These are phyloP conservation scores for Sporothrix variecibatus DNA, from an alignment of 2,329 filamentous ascomycete species.

Conservation along the genomic window DNA sequence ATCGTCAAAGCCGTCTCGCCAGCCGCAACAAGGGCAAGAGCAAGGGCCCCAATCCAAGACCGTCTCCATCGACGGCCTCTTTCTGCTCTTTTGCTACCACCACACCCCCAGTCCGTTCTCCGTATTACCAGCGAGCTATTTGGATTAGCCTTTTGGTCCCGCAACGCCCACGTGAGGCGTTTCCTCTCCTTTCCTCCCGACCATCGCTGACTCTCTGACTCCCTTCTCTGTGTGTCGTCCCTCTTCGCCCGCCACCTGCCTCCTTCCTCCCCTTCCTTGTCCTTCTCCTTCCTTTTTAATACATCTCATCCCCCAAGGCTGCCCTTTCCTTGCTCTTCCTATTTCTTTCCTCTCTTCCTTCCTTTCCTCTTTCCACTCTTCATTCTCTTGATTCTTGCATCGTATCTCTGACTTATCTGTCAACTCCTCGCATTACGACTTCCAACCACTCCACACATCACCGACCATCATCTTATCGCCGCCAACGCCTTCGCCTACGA, in stretches of 20 bases:
- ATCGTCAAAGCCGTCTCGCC: slow-evolving; percentile 4
- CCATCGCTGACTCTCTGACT: slow-evolving; percentile 20
- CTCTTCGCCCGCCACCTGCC: not conserved
- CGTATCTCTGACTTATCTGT: not conserved
- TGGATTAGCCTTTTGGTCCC: slow-evolving; percentile 20
- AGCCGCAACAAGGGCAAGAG: not conserved
- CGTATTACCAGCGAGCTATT: slow-evolving; percentile 20
- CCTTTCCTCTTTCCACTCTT: not conserved
- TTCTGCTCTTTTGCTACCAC: not conserved
- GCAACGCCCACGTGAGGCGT: slow-evolving; percentile 23
- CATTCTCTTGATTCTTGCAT: not conserved
- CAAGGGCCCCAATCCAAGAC: slow-evolving; percentile 3
- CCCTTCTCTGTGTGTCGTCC: not conserved
- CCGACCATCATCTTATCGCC: not conserved
- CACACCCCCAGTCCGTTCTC: slow-evolving; percentile 13
- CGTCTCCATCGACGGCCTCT: not conserved
- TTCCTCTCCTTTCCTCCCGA: slow-evolving; percentile 10
- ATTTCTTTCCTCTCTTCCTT: not conserved
- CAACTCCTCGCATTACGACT: slow-evolving; percentile 3
- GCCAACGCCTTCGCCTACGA: not conserved
- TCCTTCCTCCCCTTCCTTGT: slow-evolving; percentile 4
- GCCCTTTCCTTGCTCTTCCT: not conserved
- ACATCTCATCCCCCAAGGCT: not conserved
- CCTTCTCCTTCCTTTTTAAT: slow-evolving; percentile 16
- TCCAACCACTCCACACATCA: not conserved